phyloP scores from a whole-genome alignment of 2,329 filamentous ascomycete genomes.

The Ascochyta rabiei region DNA sequence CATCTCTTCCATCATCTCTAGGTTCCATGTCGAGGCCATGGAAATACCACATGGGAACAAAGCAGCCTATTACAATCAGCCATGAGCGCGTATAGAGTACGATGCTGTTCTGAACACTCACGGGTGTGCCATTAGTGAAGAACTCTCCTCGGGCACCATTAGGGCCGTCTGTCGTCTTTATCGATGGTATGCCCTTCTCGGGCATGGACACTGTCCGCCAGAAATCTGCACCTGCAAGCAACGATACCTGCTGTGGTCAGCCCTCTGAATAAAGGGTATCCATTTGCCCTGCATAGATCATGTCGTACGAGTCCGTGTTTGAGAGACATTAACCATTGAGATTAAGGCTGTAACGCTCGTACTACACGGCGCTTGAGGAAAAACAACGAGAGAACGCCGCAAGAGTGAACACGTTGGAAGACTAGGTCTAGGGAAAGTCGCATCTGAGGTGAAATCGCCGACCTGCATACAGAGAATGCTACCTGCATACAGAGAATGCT shows the following conservation, averaged over 20 bases:
- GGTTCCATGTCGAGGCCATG: constrained; percentile 80
- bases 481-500: background rate
- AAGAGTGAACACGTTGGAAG: background rate
- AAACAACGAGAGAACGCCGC: background rate
- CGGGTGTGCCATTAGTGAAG: constrained; percentile 61
- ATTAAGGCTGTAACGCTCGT: background rate
- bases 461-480: background rate
- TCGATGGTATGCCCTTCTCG: constrained; percentile 65
- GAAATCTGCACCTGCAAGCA: constrained; percentile 64
- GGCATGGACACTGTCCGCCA: constrained; percentile 71
- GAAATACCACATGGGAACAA: constrained; percentile 81
- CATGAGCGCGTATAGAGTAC: background rate
- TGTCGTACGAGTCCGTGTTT: background rate
- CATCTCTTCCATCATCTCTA: constrained; percentile 69
- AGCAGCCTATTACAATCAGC: constrained; percentile 62
- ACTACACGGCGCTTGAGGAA: background rate
- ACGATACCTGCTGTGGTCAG: constrained; percentile 44
- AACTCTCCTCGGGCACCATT: constrained; percentile 73
- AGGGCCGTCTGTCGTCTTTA: constrained; percentile 71
- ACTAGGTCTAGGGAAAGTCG: background rate
- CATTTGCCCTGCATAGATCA: background rate
- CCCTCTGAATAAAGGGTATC: background rate
- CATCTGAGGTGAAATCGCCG: background rate
- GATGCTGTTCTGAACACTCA: constrained; percentile 30
- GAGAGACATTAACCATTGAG: background rate